These are phyloP conservation scores for Salix brachista DNA, from an alignment of 345 rosid genomes.

Conservation along the genomic window DNA sequence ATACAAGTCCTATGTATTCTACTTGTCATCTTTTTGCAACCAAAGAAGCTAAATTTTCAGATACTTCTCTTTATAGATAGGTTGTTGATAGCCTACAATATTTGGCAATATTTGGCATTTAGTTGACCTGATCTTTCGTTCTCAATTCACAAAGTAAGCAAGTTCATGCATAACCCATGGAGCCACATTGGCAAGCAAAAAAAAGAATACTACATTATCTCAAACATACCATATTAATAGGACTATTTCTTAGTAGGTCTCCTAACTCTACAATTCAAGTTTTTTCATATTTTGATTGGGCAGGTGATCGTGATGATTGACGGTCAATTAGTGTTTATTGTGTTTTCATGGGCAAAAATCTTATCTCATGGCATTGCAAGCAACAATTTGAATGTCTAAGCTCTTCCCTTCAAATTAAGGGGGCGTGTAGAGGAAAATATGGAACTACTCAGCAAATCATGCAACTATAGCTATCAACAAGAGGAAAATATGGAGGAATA, in stretches of 20 bases:
- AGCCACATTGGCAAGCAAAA: background rate
- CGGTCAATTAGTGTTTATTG: background rate
- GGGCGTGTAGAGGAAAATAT: background rate
- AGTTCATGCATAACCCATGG: no score
- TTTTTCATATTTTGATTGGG: background rate
- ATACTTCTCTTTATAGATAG: no score
- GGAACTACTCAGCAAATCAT: background rate
- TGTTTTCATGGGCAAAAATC: background rate
- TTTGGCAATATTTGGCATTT: no score
- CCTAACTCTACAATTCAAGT: background rate
- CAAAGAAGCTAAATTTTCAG: fast-evolving
- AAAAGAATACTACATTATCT: background rate
- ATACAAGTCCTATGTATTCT: no score
- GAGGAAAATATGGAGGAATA: background rate
- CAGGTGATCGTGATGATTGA: background rate
- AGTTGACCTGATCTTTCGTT: no score
- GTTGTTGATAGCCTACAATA: no score
- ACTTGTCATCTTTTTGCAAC: no score
- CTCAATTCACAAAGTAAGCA: background rate
- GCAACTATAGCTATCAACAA: background rate
- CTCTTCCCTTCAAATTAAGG: background rate
- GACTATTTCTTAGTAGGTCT: background rate
- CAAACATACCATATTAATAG: no score
- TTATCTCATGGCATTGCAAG: background rate
- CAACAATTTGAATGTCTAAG: background rate